Evolutionary conservation across 352 stramenopile genomes (phyloP).

Genomic region (Globisporangium megalacanthum): DNA sequence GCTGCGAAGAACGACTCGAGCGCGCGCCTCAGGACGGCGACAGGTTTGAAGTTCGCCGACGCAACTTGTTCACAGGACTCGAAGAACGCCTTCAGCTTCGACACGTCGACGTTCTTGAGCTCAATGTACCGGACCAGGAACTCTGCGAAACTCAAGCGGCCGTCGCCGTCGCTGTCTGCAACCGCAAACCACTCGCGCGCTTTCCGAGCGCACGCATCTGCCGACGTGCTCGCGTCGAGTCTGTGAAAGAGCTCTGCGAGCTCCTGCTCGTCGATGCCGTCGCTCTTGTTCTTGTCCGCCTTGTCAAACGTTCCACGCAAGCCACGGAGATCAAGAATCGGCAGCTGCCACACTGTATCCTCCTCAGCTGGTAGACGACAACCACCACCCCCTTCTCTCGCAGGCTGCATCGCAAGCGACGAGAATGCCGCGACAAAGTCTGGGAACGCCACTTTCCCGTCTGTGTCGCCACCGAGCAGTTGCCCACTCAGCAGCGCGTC

Average conservation of each 20-base stretch:
- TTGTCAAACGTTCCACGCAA: slow-evolving; percentile 42
- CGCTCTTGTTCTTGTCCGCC: slow-evolving; percentile 28
- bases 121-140: slow-evolving; percentile 63
- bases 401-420: slow-evolving; percentile 37
- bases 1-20: slow-evolving; percentile 27
- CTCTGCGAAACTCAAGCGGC: slow-evolving; percentile 44
- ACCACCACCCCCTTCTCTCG: slow-evolving; percentile 11
- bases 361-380: not conserved
- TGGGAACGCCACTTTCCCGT: slow-evolving; percentile 39
- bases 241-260: slow-evolving; percentile 25
- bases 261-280: slow-evolving; percentile 30
- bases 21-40: slow-evolving; percentile 20
- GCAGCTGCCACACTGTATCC: slow-evolving; percentile 15
- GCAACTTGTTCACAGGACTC: slow-evolving; percentile 28
- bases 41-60: slow-evolving; percentile 26
- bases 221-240: slow-evolving; percentile 25
- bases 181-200: slow-evolving; percentile 33
- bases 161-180: slow-evolving; percentile 26
- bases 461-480: slow-evolving; percentile 16
- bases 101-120: slow-evolving; percentile 29
- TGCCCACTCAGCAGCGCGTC: slow-evolving; percentile 26
- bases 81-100: slow-evolving; percentile 33
- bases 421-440: slow-evolving; percentile 57
- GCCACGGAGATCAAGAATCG: slow-evolving; percentile 29
- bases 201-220: slow-evolving; percentile 17